Base-by-base conservation (phyloP, 192 early-diverging fungal species). In the Neocallimastix lanati region DNA sequence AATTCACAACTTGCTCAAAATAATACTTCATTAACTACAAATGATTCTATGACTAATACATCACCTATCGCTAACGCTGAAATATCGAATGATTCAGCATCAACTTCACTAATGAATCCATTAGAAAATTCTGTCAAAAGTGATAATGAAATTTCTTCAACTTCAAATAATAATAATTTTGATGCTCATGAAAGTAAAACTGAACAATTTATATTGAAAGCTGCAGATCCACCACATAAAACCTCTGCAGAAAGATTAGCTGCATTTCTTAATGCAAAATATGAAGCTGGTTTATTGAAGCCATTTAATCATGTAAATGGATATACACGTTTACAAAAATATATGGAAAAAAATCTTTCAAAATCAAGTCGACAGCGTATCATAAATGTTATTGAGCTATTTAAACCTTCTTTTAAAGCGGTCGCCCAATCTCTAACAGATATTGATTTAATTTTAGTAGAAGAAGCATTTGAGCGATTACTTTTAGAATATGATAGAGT, bases 261-360 rank as follows among this genome's bases (percentile, higher is more conserved):
- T 28, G 92, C 94, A 80, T 93, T 98, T 28, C 95, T 98, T 82
- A 92, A 92, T 82, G 96, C 96, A 29, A 98, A 98, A 83, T 95
- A 94, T 79, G 94, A 98, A 80, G 96, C 96, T 0, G 96, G 96
- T 0, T 90, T 96, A 80, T 86, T 98, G 76, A 96, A 94, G 84
- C 96, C 96, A n/a, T 96, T 96, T 89, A 96, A 98, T 86, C 97
- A 97, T 84, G 92, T 94, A 82, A 94, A 90, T 82, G 93, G 93
- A 3, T 98, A 98, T 83, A 88, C 94, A 12, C 86, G 94, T 30
- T 87, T 98, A 79, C 94, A 96, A 81, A 83, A 85, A 79, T 97
- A 94, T 85, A 96, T 98, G 95, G 95, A 96, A 79, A 87, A 87
- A 78, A 87, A 94, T 82, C 92, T 96, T 92, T 85, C 91, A 2